These are phyloP conservation scores for Phaseolus coccineus DNA, from an alignment of 331 rosid genomes.

Conservation along the genomic window DNA sequence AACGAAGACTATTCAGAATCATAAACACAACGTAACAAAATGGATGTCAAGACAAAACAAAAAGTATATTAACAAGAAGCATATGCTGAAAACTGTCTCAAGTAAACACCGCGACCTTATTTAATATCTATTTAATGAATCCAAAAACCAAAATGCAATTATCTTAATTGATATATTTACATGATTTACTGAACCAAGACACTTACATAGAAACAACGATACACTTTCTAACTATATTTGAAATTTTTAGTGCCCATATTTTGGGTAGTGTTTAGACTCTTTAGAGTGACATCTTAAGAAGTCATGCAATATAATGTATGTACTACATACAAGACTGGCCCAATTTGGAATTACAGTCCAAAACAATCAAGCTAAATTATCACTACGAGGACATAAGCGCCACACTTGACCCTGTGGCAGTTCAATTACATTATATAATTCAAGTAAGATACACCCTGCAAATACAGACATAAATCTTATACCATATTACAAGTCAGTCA, in stretches of 20 bases:
- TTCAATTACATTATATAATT: constrained; percentile 3
- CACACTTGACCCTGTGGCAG: neutral
- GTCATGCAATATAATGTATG: neutral
- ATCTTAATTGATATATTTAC: constrained; percentile 22
- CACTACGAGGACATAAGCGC: constrained; percentile 2
- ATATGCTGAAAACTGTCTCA: constrained; percentile 16
- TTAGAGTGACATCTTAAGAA: constrained; percentile 17
- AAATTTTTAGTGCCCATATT: neutral
- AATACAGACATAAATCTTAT: constrained; percentile 2
- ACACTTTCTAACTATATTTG: neutral
- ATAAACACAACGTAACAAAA: constrained; percentile 37
- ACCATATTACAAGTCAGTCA: constrained; percentile 21
- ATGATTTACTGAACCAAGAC: neutral
- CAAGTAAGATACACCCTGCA: constrained; percentile 32
- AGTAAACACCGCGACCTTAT: neutral
- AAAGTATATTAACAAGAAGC: neutral
- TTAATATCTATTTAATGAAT: constrained; percentile 11
- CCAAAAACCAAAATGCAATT: constrained; percentile 17
- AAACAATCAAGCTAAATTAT: constrained; percentile 15
- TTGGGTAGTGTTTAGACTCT: neutral
- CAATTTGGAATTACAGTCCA: constrained; percentile 15
- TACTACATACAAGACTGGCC: constrained; percentile 9
- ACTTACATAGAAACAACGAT: neutral
- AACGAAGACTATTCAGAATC: constrained; percentile 37
- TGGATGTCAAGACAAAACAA: constrained; percentile 23